These are phyloP conservation scores for Calvatia gigantea DNA, from an alignment of 768 basidiomycete genomes.

Conservation along the genomic window DNA sequence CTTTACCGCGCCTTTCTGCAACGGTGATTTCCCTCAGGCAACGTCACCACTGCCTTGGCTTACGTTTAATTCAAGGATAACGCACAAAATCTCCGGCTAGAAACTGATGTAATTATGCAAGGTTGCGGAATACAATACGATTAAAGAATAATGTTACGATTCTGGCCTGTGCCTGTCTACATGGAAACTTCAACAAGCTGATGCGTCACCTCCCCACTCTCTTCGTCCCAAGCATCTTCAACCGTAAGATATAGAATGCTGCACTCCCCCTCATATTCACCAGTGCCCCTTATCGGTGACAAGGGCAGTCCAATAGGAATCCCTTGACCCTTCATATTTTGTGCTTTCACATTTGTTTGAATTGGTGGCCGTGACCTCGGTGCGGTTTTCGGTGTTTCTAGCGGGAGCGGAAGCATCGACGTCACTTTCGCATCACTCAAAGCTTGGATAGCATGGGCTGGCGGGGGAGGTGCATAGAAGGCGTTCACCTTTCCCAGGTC, in stretches of 20 bases:
- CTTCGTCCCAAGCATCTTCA: slow-evolving; percentile 5
- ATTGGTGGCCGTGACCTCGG: neutral
- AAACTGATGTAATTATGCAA: too few species aligned
- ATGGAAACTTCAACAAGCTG: slow-evolving; percentile 4
- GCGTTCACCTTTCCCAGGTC: slow-evolving; percentile 11
- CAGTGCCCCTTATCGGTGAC: slow-evolving; percentile 4
- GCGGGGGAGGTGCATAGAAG: slow-evolving; percentile 7
- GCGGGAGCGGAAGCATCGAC: neutral
- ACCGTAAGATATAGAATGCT: slow-evolving; percentile 11
- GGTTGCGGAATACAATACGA: too few species aligned
- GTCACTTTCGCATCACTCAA: neutral
- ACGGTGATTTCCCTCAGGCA: too few species aligned
- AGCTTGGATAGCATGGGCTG: neutral
- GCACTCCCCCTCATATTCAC: neutral
- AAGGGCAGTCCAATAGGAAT: slow-evolving; percentile 4
- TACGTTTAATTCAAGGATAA: too few species aligned
- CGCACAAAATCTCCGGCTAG: too few species aligned
- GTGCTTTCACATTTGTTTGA: neutral
- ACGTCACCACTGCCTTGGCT: too few species aligned
- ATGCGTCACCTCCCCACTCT: slow-evolving; percentile 1
- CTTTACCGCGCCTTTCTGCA: too few species aligned
- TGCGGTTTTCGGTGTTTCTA: neutral
- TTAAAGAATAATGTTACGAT: too few species aligned
- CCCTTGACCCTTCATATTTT: neutral
- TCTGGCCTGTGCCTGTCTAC: too few species aligned